phyloP scores from a whole-genome alignment of 371 early-diverging fungal genomes.

The Lichtheimia hyalospora region DNA sequence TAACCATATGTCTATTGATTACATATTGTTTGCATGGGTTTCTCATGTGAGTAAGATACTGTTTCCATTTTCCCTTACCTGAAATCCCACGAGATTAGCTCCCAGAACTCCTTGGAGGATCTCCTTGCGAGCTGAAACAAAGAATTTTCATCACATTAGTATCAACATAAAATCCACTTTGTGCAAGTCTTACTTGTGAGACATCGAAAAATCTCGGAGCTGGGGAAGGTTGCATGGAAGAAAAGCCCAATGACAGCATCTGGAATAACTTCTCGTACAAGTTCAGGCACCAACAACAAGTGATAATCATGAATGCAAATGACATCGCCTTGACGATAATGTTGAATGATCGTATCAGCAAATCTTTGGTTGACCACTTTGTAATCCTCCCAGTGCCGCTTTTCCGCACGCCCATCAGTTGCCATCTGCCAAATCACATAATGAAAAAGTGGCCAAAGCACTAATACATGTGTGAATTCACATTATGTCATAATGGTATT shows the following conservation, averaged over 20 bases:
- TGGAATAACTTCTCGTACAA: conserved; percentile 80
- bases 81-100: conserved; percentile 91
- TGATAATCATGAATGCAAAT: conserved; percentile 99
- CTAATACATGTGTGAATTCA: neutral
- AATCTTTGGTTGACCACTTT: conserved; percentile 81
- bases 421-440: conserved; percentile 87
- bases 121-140: conserved; percentile 72
- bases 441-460: conserved; percentile 78
- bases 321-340: conserved; percentile 65
- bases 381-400: conserved; percentile 82
- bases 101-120: conserved; percentile 94
- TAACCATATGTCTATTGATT: conserved; percentile 85
- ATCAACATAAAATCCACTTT: no score
- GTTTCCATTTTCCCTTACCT: conserved; percentile 45
- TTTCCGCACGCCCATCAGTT: conserved; percentile 63
- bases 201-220: conserved; percentile 84
- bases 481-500: neutral
- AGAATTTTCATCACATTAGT: no score
- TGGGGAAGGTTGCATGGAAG: conserved; percentile 96
- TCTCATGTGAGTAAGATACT: neutral
- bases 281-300: conserved; percentile 85
- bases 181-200: conserved; percentile 65
- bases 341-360: conserved; percentile 70
- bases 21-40: no score
- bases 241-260: conserved; percentile 92